These are phyloP conservation scores for Lunularia cruciata DNA, from an alignment of 225 moss, liverwort and hornwort genomes.

Conservation along the genomic window DNA sequence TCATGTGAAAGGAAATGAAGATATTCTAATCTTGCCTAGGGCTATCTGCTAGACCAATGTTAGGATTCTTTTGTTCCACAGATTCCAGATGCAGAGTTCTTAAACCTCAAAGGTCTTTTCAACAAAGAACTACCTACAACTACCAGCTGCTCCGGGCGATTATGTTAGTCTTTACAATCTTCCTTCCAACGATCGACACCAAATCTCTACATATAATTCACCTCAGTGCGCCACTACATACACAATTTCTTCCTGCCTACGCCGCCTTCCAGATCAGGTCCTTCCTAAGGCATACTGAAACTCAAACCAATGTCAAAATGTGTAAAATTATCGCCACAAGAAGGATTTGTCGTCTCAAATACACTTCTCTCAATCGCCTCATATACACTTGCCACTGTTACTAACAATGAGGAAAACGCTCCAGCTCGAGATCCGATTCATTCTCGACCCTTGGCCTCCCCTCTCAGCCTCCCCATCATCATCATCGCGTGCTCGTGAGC, in stretches of 20 bases:
- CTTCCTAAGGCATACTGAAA: neutral
- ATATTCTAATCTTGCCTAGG: neutral
- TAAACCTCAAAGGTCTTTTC: neutral
- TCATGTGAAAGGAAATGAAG: neutral
- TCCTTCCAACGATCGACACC: neutral
- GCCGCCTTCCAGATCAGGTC: neutral
- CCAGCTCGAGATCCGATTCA: slow-evolving; percentile 10
- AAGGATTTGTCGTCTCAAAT: too few relatives aligned
- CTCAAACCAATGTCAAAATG: neutral
- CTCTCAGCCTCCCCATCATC: neutral
- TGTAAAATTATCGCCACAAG: neutral
- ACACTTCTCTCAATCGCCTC: neutral
- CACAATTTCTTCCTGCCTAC: neutral
- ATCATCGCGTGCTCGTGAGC: neutral
- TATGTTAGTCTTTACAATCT: neutral
- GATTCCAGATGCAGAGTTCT: neutral
- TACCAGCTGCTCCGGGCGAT: neutral
- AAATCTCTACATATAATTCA: neutral
- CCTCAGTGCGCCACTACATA: neutral
- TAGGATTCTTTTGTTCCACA: neutral
- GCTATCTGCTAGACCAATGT: neutral
- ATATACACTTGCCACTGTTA: neutral
- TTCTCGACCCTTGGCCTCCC: neutral
- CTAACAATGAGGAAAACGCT: neutral
- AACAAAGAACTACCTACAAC: neutral